These are phyloP conservation scores for Vicia villosa DNA, from an alignment of 306 rosid genomes.

Conservation along the genomic window DNA sequence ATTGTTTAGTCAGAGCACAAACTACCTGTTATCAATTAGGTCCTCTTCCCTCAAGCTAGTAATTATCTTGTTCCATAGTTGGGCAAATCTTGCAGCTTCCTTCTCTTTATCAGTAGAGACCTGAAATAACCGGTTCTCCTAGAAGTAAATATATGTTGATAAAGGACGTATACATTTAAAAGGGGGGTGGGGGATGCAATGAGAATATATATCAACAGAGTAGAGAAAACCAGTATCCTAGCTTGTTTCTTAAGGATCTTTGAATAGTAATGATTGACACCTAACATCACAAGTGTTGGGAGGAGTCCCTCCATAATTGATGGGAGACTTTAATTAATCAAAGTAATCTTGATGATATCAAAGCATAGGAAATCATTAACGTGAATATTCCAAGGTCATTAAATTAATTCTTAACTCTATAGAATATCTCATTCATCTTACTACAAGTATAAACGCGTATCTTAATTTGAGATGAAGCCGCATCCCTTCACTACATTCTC, in stretches of 20 bases:
- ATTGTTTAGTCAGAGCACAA: conserved; percentile 32
- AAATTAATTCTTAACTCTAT: background rate
- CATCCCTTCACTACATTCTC: background rate
- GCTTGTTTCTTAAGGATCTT: background rate
- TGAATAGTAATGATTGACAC: background rate
- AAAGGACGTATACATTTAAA: background rate
- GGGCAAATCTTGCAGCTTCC: conserved; percentile 87
- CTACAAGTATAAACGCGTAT: background rate
- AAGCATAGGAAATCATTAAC: background rate
- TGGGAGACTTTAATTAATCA: background rate
- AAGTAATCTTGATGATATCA: background rate
- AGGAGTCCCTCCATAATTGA: background rate
- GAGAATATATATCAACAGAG: background rate
- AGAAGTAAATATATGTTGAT: conserved; percentile 19
- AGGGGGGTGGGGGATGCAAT: background rate
- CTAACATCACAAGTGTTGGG: background rate
- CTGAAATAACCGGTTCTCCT: conserved; percentile 47
- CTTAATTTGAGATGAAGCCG: background rate
- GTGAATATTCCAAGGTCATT: background rate
- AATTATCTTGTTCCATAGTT: conserved; percentile 89
- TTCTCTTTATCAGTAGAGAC: conserved; percentile 58
- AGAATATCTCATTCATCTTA: background rate
- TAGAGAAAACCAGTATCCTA: background rate
- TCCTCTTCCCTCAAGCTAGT: conserved; percentile 94
- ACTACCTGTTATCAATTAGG: conserved; percentile 78